A percentile compares a stretch with the other conserved stretches of the same genome.
phyloP scores from a whole-genome alignment of 169 alveolate species.

The Eimeria acervulina region DNA sequence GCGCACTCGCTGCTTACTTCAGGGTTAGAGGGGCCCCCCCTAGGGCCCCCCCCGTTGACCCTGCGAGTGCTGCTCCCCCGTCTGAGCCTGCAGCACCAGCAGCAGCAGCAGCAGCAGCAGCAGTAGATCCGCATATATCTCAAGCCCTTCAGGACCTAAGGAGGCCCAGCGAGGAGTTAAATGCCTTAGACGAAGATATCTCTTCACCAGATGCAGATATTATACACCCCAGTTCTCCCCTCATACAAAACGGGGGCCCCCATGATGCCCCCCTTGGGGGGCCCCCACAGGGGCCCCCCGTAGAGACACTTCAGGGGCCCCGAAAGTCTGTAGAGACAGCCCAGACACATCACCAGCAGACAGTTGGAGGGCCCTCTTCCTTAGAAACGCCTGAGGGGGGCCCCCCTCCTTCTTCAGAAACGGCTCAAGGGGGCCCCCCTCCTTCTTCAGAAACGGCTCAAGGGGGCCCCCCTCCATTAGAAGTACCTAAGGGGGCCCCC shows the following conservation, averaged over 20 bases:
- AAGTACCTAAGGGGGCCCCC: neutral
- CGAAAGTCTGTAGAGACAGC: too few relatives aligned
- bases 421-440: too few relatives aligned
- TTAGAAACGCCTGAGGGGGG: too few relatives aligned
- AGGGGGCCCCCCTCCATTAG: too few relatives aligned
- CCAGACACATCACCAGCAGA: too few relatives aligned
- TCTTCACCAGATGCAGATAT: neutral
- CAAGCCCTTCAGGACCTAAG: conserved; percentile 19
- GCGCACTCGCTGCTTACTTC: conserved; percentile 41
- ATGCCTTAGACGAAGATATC: neutral
- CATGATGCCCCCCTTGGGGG: neutral
- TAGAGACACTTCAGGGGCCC: neutral
- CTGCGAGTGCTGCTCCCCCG: neutral
- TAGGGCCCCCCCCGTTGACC: neutral
- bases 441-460: too few relatives aligned
- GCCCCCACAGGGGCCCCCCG: neutral
- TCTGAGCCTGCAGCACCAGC: neutral
- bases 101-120: neutral
- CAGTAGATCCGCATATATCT: conserved; percentile 15
- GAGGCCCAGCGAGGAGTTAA: conserved; percentile 13
- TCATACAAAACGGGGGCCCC: neutral
- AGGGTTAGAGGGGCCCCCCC: conserved; percentile 41
- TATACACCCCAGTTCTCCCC: neutral
- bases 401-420: too few relatives aligned
- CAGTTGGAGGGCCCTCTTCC: too few relatives aligned